Evolutionary conservation across 1,284 basidiomycete genomes (phyloP).

Genomic region (Trichosporon sp.): DNA sequence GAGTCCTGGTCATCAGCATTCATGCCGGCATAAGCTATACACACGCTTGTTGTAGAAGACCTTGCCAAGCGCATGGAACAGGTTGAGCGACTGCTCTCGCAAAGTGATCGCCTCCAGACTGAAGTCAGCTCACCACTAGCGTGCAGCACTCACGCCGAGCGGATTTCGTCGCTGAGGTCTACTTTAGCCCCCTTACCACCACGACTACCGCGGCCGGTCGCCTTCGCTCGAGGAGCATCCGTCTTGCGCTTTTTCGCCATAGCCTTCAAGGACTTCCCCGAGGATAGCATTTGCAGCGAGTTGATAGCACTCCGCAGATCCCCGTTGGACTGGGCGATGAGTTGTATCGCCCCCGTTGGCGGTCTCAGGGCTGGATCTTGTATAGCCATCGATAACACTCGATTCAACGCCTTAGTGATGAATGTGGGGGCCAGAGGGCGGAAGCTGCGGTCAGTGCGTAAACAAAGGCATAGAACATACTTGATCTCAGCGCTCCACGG

Average conservation of each 20-base stretch:
- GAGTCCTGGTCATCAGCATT: conserved; percentile 38
- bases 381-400: conserved; percentile 64
- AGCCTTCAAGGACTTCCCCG: conserved; percentile 17
- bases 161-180: conserved; percentile 51
- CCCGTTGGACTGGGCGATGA: conserved; percentile 78
- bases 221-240: conserved; percentile 23
- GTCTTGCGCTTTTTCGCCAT: conserved; percentile 33
- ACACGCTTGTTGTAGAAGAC: conserved; percentile 92
- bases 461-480: conserved; percentile 57
- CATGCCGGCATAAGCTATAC: conserved; percentile 38
- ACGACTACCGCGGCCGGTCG: conserved; percentile 32
- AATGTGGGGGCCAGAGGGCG: conserved; percentile 87
- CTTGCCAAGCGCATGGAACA: conserved; percentile 93
- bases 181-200: conserved; percentile 48
- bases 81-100: conserved; percentile 78
- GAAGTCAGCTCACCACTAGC: conserved; percentile 12
- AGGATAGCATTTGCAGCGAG: conserved; percentile 75
- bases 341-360: conserved; percentile 68
- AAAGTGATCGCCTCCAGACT: conserved; percentile 71
- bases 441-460: conserved; percentile 63
- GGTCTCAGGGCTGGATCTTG: conserved; percentile 54
- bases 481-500: conserved; percentile 70
- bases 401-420: conserved; percentile 74
- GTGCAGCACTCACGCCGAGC: conserved; percentile 50
- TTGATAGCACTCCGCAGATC: conserved; percentile 92